Conservation (phyloP, 2,329 filamentous ascomycete species). For the Paradendryphiella salina region DNA sequence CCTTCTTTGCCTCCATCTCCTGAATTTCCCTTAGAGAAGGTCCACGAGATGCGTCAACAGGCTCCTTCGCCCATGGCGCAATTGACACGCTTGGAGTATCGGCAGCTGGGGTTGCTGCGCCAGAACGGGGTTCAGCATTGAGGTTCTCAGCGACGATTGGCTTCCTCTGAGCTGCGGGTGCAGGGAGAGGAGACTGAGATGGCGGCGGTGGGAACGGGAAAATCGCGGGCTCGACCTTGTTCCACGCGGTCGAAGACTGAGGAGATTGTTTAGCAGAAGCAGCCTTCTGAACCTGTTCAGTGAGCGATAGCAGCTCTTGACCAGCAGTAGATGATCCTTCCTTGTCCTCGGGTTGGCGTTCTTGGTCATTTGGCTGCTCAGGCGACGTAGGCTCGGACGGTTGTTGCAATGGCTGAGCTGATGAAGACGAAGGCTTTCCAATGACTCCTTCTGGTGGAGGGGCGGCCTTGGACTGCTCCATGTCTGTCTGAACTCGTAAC, state of each 20-base stretch:
- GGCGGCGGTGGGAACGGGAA: conserved; percentile 75
- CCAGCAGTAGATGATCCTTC: conserved; percentile 24
- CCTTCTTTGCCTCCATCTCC: conserved; percentile 89
- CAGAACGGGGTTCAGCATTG: conserved; percentile 67
- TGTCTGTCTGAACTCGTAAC: conserved; percentile 72
- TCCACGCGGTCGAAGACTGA: conserved; percentile 60
- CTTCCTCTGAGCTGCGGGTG: conserved; percentile 83
- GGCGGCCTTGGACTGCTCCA: conserved; percentile 45
- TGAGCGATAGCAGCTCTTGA: conserved; percentile 67
- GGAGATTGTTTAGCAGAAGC: conserved; percentile 62
- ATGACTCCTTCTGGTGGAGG: conserved; percentile 45
- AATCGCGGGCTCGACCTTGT: conserved; percentile 70
- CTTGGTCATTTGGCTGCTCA: conserved; percentile 24
- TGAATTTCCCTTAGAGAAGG: conserved; percentile 96
- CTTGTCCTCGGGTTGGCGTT: conserved; percentile 17
- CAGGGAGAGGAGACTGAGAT: conserved; percentile 79
- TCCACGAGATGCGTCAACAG: conserved; percentile 71
- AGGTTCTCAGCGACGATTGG: conserved; percentile 81
- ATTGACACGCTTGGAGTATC: conserved; percentile 71
- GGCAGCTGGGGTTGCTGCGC: conserved; percentile 72
- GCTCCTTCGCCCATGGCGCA: conserved; percentile 94
- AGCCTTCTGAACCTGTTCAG: conserved; percentile 82
- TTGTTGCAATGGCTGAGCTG: conserved; percentile 30
- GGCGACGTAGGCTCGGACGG: conserved; percentile 24
- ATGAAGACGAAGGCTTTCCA: conserved; percentile 33